Evolutionary conservation across 2,329 filamentous ascomycete species (phyloP), one percentile per base, ranked within the genome.

Genomic region (Aspergillus tanneri): DNA sequence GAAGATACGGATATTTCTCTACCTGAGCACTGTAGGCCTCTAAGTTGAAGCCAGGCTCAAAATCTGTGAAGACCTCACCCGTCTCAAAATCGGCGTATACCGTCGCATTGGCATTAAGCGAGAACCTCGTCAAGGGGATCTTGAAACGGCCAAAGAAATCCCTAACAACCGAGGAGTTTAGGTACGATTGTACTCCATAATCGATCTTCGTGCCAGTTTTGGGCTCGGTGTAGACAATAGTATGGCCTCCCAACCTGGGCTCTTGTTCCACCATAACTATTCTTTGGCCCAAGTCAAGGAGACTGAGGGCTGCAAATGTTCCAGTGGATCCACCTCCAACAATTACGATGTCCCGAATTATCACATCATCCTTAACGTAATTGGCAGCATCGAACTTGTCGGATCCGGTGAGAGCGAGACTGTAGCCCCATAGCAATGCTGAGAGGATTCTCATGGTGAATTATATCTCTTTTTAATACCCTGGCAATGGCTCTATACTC

Each of bases 291-390:
- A 21, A 4, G 21, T 42, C 39, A 25, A n/a, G 39, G 2, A 46
- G 40, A 22, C 23, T 51, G 34, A 59, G 43, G 43, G 45, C 39
- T 18, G 39, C 39, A 14, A 14, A 42, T 11, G 39, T 22, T 8
- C 39, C 27, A 3, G 39, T 21, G 25, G 39, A 11, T 10, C 39
- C 39, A 14, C 39, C 27, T 8, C 39, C 39, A 11, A 42, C 28
- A 19, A 42, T 7, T 8, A 10, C 18, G 16, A 42, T 28, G 28
- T 42, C 18, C 25, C 10, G 4, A 18, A n/a, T 28, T 18, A 41
- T 7, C 36, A 24, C 36, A 18, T 34, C 30, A 8, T 10, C 16
- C 7, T 10, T 9, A 16, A 3, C 30, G 3, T 34, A 34, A 5
- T 18, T 34, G 6, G 10, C 7, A 18, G 30, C 14, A 3, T 34